phyloP scores from a whole-genome alignment of 306 rosid genomes.

The Gastrolobium villosum region DNA sequence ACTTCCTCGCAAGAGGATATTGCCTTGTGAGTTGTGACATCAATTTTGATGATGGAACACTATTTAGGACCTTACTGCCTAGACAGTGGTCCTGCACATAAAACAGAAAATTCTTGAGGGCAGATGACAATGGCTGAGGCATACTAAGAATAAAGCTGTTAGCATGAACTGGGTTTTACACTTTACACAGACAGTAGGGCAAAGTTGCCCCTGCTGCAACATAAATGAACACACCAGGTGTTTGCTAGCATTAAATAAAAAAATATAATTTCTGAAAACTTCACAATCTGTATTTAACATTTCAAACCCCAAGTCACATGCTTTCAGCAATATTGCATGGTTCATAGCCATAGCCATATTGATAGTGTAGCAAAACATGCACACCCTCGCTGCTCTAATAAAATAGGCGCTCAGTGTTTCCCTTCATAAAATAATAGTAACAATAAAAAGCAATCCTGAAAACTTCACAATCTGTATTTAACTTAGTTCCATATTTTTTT shows the following conservation, averaged over 20 bases:
- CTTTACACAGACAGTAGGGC: no score
- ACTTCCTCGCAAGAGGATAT: not conserved
- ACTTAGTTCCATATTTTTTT: constrained; percentile 16
- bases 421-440: constrained; percentile 12
- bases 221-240: no score
- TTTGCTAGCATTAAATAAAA: not conserved
- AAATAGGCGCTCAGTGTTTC: constrained; percentile 52
- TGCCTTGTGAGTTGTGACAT: not conserved
- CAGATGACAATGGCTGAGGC: no score
- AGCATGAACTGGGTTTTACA: no score
- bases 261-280: constrained; percentile 14
- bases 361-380: constrained; percentile 35
- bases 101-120: no score
- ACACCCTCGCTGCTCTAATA: constrained; percentile 34
- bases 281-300: constrained; percentile 41
- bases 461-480: constrained; percentile 38
- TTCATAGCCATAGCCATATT: constrained; percentile 26
- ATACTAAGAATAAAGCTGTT: no score
- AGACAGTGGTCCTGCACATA: not conserved
- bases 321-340: constrained; percentile 18
- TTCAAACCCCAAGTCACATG: constrained; percentile 40
- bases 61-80: not conserved
- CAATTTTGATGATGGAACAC: not conserved
- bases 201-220: no score
- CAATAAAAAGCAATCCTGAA: constrained; percentile 36